A percentile compares a stretch with the other conserved stretches of the same genome.
phyloP scores from a whole-genome alignment of 352 stramenopile genomes.

The Aphanomyces cochlioides region DNA sequence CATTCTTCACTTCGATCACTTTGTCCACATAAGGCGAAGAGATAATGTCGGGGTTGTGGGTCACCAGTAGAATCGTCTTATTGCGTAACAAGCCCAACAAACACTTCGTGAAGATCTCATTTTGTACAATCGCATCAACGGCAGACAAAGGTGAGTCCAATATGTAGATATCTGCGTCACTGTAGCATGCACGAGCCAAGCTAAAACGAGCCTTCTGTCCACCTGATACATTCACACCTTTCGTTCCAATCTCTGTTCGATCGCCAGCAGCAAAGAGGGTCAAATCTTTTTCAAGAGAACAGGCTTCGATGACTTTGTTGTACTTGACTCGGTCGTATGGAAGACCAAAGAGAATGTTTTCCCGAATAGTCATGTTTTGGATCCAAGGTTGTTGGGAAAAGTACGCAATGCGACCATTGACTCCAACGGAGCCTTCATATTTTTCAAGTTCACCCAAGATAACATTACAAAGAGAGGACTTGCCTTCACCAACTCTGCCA shows the following conservation, averaged over 20 bases:
- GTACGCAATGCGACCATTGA: conserved; percentile 35
- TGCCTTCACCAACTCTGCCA: conserved; percentile 21
- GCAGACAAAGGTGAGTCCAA: conserved; percentile 25
- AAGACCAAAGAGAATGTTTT: conserved; percentile 61
- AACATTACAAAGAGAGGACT: conserved; percentile 18
- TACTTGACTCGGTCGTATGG: conserved; percentile 42
- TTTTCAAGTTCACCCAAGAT: conserved; percentile 21
- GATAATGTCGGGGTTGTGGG: conserved; percentile 28
- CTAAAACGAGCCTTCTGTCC: conserved; percentile 59
- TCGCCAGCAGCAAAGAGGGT: conserved; percentile 83
- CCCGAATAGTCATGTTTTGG: conserved; percentile 66
- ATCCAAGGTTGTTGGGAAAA: conserved; percentile 81
- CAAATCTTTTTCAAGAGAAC: conserved; percentile 85
- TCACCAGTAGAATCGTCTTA: conserved; percentile 75
- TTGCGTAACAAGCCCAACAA: conserved; percentile 48
- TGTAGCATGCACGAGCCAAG: conserved; percentile 55
- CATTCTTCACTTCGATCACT: conserved; percentile 2
- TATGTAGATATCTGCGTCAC: conserved; percentile 29
- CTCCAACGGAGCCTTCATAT: conserved; percentile 8
- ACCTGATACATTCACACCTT: conserved; percentile 44
- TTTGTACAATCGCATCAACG: conserved; percentile 69
- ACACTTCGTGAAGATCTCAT: conserved; percentile 79
- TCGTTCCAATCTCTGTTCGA: conserved; percentile 90
- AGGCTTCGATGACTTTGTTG: conserved; percentile 58
- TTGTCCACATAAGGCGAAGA: background rate